Conservation (phyloP, 306 rosid species). For the Inga oerstediana region DNA sequence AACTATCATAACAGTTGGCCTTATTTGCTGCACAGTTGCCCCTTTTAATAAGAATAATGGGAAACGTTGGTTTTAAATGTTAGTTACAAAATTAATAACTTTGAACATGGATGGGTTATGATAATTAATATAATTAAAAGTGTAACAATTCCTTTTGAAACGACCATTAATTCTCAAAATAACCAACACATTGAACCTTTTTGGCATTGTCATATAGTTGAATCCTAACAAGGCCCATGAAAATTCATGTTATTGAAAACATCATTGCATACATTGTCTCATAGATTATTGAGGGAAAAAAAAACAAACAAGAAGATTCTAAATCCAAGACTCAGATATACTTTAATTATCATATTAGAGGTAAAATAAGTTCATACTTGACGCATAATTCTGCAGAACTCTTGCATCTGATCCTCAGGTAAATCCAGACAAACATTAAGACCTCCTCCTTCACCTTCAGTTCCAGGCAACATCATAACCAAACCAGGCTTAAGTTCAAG, state of each 20-base stretch:
- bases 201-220: background rate
- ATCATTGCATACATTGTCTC: background rate
- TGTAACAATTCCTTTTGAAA: background rate
- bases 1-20: background rate
- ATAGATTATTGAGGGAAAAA: background rate
- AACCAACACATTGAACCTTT: background rate
- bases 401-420: constrained; percentile 43
- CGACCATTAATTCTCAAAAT: background rate
- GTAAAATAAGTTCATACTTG: constrained; percentile 13
- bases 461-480: constrained; percentile 46
- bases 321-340: background rate
- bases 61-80: background rate
- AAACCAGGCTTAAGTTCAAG: constrained; percentile 45
- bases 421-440: constrained; percentile 42
- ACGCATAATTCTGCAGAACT: constrained; percentile 45
- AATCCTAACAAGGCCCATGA: background rate
- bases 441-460: constrained; percentile 41
- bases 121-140: background rate
- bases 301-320: background rate
- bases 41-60: background rate
- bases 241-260: background rate
- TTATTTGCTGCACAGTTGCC: background rate
- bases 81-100: background rate
- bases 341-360: background rate
- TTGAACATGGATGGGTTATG: background rate